These are phyloP conservation scores for Trypanosomatidae sp. DNA, from an alignment of 208 protist species.

Conservation along the genomic window DNA sequence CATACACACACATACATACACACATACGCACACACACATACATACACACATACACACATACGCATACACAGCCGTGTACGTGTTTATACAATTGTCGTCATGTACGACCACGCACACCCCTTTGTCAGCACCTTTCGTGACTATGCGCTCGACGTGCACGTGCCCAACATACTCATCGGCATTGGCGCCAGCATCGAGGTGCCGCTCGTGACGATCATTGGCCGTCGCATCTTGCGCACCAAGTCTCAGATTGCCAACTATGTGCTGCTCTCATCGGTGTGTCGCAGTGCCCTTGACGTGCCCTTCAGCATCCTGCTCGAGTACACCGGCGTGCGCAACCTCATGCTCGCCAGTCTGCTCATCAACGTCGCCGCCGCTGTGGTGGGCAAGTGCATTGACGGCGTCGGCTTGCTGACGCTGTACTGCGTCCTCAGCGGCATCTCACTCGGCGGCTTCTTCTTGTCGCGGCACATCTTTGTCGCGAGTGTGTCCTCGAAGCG, in stretches of 20 bases:
- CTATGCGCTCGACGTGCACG: background rate
- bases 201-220: conserved; percentile 56
- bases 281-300: conserved; percentile 44
- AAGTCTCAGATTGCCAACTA: conserved; percentile 37
- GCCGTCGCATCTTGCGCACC: conserved; percentile 26
- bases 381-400: conserved; percentile 14
- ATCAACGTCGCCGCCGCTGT: conserved; percentile 19
- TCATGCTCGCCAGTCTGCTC: conserved; percentile 41
- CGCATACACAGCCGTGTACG: too few relatives aligned
- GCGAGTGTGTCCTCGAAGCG: conserved; percentile 37
- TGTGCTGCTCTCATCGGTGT: conserved; percentile 33
- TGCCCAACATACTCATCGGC: conserved; percentile 69
- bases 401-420: conserved; percentile 6
- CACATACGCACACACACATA: too few relatives aligned
- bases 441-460: conserved; percentile 64
- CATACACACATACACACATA: too few relatives aligned
- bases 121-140: background rate
- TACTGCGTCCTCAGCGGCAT: conserved; percentile 55
- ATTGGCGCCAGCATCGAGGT: conserved; percentile 54
- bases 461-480: conserved; percentile 74
- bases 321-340: conserved; percentile 37
- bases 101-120: background rate
- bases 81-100: background rate
- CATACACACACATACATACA: too few relatives aligned
- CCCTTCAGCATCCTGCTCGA: conserved; percentile 50